Percentiles rank a stretch among this genome's conserved stretches.
Evolutionary conservation across 2,329 filamentous ascomycete genomes (phyloP).

Genomic region (Leptographium galeiforme): DNA sequence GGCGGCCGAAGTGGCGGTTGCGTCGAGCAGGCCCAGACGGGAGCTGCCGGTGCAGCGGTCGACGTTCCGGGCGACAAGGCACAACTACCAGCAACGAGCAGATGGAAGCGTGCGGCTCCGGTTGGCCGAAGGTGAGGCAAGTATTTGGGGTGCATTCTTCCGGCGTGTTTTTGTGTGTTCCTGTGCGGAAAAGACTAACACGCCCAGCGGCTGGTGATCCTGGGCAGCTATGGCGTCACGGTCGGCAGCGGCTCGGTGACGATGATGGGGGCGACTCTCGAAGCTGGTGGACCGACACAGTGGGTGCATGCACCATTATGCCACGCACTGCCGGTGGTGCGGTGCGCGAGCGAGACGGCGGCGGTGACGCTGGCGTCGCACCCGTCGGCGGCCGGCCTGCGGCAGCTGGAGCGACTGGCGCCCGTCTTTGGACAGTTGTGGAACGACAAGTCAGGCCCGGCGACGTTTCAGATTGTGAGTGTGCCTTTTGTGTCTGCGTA

Average conservation of each 20-base stretch:
- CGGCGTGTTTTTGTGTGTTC: no score
- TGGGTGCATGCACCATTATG: constrained; percentile 56
- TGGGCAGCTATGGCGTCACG: constrained; percentile 56
- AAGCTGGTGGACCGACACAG: constrained; percentile 22
- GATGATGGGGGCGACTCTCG: constrained; percentile 51
- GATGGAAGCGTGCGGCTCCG: constrained; percentile 28
- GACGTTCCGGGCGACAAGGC: constrained; percentile 31
- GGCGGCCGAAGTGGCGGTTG: neutral
- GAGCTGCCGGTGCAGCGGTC: constrained; percentile 22
- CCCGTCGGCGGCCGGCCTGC: constrained; percentile 32
- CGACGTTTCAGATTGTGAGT: constrained; percentile 8
- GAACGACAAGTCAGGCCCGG: constrained; percentile 27
- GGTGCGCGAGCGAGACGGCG: constrained; percentile 31
- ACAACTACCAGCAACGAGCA: constrained; percentile 26
- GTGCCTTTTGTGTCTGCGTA: neutral
- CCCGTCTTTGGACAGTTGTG: constrained; percentile 56
- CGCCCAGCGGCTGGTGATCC: constrained; percentile 42
- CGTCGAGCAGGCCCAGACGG: neutral
- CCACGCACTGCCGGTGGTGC: constrained; percentile 55
- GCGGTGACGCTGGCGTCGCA: constrained; percentile 43
- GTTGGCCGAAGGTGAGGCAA: constrained; percentile 36
- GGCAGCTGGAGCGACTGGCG: constrained; percentile 44
- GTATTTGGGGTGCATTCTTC: neutral
- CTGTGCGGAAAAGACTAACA: neutral
- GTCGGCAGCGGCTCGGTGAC: constrained; percentile 49